Evolutionary conservation across 2,329 filamentous ascomycete genomes (phyloP), one percentile per base, ranked within the genome.

Genomic region (Colletotrichum godetiae): DNA sequence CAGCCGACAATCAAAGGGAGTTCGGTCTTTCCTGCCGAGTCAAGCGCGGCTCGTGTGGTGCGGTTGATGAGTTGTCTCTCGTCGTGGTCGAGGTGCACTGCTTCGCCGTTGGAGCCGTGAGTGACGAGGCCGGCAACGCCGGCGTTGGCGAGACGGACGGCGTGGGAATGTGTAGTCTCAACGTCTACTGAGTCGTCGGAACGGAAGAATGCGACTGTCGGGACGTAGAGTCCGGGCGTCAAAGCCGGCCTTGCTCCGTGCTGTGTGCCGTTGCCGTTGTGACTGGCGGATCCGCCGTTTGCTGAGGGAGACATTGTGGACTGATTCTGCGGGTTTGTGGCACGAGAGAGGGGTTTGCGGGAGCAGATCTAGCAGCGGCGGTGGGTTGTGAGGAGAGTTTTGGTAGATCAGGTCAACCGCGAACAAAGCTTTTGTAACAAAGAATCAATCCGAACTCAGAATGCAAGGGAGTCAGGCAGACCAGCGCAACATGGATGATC

Each of bases 71-170:
- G 83, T 60, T 82, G 82, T 67, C 90, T 86, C 80, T 92, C 90
- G 75, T 89, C 86, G 22, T 88, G 88, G 19, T 89, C 90, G 52
- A 90, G 79, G 49, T 73, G 70, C n/a, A 73, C 70, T 33, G 92
- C 92, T 82, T 94, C 93, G 77, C 92, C 93, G 79, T 94, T 94
- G 77, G 91, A 93, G 57, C 92, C 92, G 80, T 93, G 92, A 8
- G 90, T 91, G 29, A 93, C 89, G 60, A 94, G 84, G 52, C 92
- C 92, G 29, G 91, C 87, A 59, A 94, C 87, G 58, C 92, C 92
- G 31, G 91, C 87, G 68, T 88, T 81, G 55, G 89, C 91, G 3
- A 94, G 87, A 63, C 90, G 88, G 27, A 89, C 83, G 33, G 90
- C 90, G 73, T 88, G 87, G 27, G 83, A 82, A 64, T 83, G 82